Percentiles rank a stretch among this genome's conserved stretches.
Conservation (phyloP, 2,329 filamentous ascomycete species). For the Verticillium klebahnii region DNA sequence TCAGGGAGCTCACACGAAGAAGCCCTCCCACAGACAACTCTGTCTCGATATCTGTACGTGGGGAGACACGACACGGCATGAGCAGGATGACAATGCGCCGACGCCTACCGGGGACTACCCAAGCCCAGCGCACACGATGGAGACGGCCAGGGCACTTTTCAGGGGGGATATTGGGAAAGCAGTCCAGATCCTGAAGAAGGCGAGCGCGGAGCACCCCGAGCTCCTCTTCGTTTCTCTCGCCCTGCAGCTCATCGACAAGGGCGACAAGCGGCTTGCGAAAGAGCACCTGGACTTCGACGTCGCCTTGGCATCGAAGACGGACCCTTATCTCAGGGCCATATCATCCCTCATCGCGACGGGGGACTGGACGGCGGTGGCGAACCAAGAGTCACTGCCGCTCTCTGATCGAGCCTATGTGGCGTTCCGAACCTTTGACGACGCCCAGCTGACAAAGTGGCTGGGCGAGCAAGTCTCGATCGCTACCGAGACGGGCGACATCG, state of each 20-base stretch:
- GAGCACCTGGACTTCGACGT: constrained; percentile 56
- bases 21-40: constrained; percentile 66
- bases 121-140: constrained; percentile 63
- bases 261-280: constrained; percentile 36
- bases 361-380: constrained; percentile 70
- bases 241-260: constrained; percentile 57
- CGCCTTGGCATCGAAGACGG: constrained; percentile 57
- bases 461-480: constrained; percentile 57
- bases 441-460: constrained; percentile 63
- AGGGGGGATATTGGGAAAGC: constrained; percentile 65
- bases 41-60: constrained; percentile 72
- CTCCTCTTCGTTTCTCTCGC: constrained; percentile 65
- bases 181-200: constrained; percentile 63
- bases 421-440: constrained; percentile 60
- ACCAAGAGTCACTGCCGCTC: constrained; percentile 68
- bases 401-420: constrained; percentile 72
- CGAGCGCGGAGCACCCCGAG: constrained; percentile 58
- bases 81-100: constrained; percentile 37
- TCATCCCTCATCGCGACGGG: constrained; percentile 73
- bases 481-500: constrained; percentile 64
- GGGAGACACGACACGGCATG: constrained; percentile 52
- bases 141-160: constrained; percentile 72
- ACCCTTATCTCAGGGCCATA: constrained; percentile 76
- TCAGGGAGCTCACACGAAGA: constrained; percentile 58
- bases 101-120: constrained; percentile 40